phyloP scores from a whole-genome alignment of 106 monocot genomes.

The Dendrobium nobile region DNA sequence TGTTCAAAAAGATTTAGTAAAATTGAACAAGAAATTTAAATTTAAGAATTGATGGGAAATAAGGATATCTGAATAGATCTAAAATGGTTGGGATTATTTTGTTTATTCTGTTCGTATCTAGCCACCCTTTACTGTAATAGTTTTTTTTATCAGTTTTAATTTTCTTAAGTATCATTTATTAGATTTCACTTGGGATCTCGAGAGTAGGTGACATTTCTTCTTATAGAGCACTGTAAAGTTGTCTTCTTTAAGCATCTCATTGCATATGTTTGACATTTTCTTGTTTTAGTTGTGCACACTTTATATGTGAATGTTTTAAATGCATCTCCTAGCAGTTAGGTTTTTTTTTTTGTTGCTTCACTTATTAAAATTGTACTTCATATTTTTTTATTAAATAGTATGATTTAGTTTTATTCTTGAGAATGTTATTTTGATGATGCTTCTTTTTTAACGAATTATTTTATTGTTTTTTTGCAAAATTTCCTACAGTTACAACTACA shows the following conservation, averaged over 20 bases:
- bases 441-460: neutral
- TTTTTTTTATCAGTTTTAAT: neutral
- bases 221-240: neutral
- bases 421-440: neutral
- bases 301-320: neutral
- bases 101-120: neutral
- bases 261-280: neutral
- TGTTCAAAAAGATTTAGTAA: neutral
- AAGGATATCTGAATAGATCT: neutral
- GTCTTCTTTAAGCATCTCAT: neutral
- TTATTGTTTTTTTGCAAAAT: neutral
- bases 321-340: neutral
- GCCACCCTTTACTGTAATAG: neutral
- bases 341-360: neutral
- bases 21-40: neutral
- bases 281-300: neutral
- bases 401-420: constrained; percentile 2
- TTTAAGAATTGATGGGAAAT: neutral
- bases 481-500: constrained; percentile 72
- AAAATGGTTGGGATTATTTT: neutral
- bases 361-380: neutral
- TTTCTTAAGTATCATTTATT: neutral
- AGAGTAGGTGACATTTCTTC: neutral
- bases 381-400: neutral
- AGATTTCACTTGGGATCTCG: neutral